Percentiles rank a stretch among this genome's conserved stretches.
Evolutionary conservation across 1,284 basidiomycete genomes (phyloP).

Genomic region (Cystobasidium slooffiae): DNA sequence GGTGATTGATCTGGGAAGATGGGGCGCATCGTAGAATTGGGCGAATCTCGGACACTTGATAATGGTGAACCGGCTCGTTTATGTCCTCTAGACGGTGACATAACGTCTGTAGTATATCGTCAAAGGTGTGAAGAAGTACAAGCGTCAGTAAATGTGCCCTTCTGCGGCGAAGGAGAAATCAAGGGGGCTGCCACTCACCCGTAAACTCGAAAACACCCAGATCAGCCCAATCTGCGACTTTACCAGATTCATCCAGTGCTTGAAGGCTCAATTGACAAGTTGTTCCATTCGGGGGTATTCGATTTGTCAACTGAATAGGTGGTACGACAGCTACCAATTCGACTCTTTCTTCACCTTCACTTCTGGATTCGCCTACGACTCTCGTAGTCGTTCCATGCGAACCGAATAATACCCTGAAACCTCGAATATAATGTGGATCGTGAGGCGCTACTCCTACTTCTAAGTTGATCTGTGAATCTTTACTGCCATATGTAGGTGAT

Average conservation of each 20-base stretch:
- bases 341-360: constrained; percentile 35
- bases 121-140: background rate
- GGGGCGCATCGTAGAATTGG: constrained; percentile 18
- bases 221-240: constrained; percentile 34
- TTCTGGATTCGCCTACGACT: constrained; percentile 35
- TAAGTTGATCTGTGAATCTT: constrained; percentile 31
- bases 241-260: constrained; percentile 32
- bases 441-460: constrained; percentile 33
- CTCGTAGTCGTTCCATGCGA: constrained; percentile 38
- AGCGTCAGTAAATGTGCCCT: background rate
- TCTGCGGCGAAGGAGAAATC: background rate
- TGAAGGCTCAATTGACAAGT: constrained; percentile 35
- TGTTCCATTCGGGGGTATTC: constrained; percentile 11
- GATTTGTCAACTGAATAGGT: constrained; percentile 11
- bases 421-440: constrained; percentile 33
- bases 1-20: constrained; percentile 13
- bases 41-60: constrained; percentile 23
- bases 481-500: constrained; percentile 27
- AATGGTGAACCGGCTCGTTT: constrained; percentile 42
- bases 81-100: constrained; percentile 19
- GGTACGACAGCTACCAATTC: constrained; percentile 40
- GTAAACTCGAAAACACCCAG: constrained; percentile 42
- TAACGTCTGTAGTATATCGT: background rate
- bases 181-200: background rate
- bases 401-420: constrained; percentile 41